These are phyloP conservation scores for Gautieria morchelliformis DNA, from an alignment of 768 basidiomycete species.

Conservation along the genomic window DNA sequence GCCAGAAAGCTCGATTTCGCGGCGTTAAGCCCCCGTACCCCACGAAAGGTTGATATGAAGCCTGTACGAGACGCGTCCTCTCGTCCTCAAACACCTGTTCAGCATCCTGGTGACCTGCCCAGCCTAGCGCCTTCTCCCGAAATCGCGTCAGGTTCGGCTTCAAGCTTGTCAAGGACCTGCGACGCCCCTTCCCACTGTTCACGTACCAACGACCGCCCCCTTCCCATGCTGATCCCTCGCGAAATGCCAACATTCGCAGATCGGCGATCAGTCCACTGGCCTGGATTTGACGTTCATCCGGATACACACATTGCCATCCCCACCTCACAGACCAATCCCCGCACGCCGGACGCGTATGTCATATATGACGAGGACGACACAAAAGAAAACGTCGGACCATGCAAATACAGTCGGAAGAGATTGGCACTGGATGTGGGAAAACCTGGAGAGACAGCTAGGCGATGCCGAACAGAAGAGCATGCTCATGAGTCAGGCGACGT, in stretches of 20 bases:
- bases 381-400: constrained; percentile 54
- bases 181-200: constrained; percentile 18
- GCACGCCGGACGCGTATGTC: not conserved
- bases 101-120: not conserved
- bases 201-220: constrained; percentile 1
- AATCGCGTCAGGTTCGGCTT: constrained; percentile 11
- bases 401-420: constrained; percentile 15
- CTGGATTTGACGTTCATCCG: constrained; percentile 51
- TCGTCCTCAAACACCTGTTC: not conserved
- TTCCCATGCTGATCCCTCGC: constrained; percentile 23
- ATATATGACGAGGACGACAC: constrained; percentile 27
- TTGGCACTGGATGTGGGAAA: not conserved
- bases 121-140: not conserved
- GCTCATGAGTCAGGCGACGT: not conserved
- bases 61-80: constrained; percentile 10
- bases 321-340: not conserved
- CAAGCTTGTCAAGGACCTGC: constrained; percentile 16
- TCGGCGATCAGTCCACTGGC: constrained; percentile 53
- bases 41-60: constrained; percentile 12
- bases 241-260: constrained; percentile 34
- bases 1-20: constrained; percentile 46
- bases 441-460: not conserved
- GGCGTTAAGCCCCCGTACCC: constrained; percentile 9
- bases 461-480: not conserved
- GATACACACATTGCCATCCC: constrained; percentile 25